Conservation (phyloP, 352 stramenopile genomes). For the Pythium utonaiense region DNA sequence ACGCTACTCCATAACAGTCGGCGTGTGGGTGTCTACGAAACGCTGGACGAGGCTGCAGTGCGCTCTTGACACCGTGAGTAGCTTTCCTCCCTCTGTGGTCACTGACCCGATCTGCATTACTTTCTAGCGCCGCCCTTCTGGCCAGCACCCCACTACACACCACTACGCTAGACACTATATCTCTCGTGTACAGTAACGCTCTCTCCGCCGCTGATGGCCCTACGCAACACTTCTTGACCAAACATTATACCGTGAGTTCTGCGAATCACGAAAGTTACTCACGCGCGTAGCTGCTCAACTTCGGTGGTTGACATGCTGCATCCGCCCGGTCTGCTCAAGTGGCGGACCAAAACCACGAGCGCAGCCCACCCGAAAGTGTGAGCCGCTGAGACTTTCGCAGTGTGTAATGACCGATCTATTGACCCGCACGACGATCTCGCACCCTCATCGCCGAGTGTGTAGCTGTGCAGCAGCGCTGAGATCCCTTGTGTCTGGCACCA, state of each 20-base stretch:
- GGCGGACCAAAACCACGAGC: neutral
- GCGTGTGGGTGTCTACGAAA: neutral
- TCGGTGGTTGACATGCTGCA: neutral
- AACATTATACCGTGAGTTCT: too few relatives aligned
- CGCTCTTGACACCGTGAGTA: neutral
- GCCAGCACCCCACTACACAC: too few relatives aligned
- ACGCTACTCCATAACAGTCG: neutral
- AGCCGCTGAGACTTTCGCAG: neutral
- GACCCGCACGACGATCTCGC: conserved; percentile 8
- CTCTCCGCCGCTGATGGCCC: neutral
- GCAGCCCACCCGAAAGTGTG: neutral
- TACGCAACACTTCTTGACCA: too few relatives aligned
- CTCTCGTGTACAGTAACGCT: too few relatives aligned
- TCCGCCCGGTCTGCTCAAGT: neutral
- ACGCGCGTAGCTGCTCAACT: neutral
- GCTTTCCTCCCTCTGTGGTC: too few relatives aligned
- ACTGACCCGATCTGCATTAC: too few relatives aligned
- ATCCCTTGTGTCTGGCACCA: conserved; percentile 2
- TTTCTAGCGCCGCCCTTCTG: too few relatives aligned
- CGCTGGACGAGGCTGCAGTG: neutral
- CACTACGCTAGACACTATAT: too few relatives aligned
- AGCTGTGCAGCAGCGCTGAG: conserved; percentile 10
- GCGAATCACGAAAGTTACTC: neutral
- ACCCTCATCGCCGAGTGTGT: neutral
- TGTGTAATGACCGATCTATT: conserved; percentile 22